phyloP scores from a whole-genome alignment of 208 protist genomes.

The Trichomonas gallinae region DNA sequence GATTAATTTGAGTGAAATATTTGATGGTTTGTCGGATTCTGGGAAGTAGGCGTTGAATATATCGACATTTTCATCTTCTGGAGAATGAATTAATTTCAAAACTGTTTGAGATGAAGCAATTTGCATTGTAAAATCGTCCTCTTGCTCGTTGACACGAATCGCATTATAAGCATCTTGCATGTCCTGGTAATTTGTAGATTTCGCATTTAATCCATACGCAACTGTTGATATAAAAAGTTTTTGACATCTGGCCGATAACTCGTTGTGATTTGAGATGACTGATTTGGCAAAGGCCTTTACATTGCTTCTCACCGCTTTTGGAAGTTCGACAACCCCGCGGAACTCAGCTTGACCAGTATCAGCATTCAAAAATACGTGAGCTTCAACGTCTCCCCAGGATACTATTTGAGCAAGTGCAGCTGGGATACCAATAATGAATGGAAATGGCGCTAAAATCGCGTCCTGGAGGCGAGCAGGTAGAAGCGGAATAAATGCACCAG shows the following conservation, averaged over 20 bases:
- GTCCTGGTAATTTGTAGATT: background rate
- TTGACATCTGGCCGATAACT: background rate
- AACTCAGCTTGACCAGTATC: background rate
- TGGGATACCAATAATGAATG: background rate
- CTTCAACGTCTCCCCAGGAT: background rate
- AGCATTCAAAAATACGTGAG: background rate
- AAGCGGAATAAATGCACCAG: background rate
- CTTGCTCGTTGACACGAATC: background rate
- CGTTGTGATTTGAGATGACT: background rate
- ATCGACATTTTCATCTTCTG: background rate
- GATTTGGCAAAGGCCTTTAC: background rate
- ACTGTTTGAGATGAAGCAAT: background rate
- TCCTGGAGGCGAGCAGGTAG: background rate
- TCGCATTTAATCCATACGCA: background rate
- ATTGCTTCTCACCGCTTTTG: background rate
- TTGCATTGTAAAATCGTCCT: background rate
- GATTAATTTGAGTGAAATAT: background rate
- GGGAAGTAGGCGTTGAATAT: background rate
- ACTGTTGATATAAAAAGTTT: background rate
- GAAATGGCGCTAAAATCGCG: constrained; percentile 1
- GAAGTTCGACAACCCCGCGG: background rate
- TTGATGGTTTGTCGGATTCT: background rate
- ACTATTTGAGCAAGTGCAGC: background rate
- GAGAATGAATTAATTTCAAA: background rate
- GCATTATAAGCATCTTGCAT: background rate